phyloP scores from a whole-genome alignment of 208 protist species.

The Acanthamoeba royreba region DNA sequence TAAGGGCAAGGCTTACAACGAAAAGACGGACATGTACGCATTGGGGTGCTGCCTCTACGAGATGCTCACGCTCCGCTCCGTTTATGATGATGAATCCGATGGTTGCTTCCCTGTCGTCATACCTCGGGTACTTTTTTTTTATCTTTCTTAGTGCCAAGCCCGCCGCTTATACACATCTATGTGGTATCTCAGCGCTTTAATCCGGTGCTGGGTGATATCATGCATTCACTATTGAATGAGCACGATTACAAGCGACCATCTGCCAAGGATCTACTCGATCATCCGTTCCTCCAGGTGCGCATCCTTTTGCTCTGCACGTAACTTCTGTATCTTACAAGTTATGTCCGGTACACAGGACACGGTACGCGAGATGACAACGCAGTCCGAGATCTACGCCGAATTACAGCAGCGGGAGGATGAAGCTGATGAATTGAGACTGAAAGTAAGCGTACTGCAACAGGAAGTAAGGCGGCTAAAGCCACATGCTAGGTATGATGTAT shows the following conservation, averaged over 20 bases:
- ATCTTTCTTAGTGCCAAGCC: neutral
- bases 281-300: neutral
- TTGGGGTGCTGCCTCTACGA: conserved; percentile 5
- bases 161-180: neutral
- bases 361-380: neutral
- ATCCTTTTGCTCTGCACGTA: neutral
- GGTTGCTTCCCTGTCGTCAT: neutral
- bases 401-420: conserved; percentile 8
- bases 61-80: neutral
- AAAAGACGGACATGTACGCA: neutral
- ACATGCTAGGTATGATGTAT: neutral
- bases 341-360: too few species aligned
- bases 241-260: neutral
- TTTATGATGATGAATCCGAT: neutral
- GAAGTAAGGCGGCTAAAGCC: neutral
- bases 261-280: neutral
- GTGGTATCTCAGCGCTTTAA: neutral
- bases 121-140: neutral
- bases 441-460: neutral
- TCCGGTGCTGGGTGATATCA: neutral
- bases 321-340: neutral
- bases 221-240: neutral
- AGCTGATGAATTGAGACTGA: neutral
- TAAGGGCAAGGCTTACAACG: neutral
- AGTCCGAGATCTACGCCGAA: neutral